phyloP scores from a whole-genome alignment of 192 early-diverging fungal genomes.

The Gryganskiella cystojenkinii region DNA sequence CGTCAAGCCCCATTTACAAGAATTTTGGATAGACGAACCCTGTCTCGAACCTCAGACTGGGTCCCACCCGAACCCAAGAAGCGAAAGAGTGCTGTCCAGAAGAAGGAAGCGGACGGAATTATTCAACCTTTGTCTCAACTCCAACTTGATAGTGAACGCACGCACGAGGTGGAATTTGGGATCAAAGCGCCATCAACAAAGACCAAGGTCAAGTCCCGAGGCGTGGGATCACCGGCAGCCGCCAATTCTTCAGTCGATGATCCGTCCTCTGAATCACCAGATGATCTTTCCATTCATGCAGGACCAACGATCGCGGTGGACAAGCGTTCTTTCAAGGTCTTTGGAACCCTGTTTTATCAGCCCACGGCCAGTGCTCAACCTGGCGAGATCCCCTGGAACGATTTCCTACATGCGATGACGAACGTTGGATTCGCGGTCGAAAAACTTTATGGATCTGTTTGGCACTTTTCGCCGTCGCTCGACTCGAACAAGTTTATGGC shows the following conservation, averaged over 20 bases:
- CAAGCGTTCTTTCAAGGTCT: constrained; percentile 27
- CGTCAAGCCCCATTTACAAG: no score
- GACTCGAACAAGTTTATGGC: no score
- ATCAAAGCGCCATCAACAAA: constrained; percentile 8
- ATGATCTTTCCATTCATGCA: no score
- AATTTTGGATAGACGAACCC: background rate
- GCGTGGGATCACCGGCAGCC: no score
- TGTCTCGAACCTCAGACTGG: background rate
- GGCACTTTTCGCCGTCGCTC: constrained; percentile 40
- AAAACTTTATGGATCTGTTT: constrained; percentile 41
- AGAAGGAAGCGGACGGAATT: background rate
- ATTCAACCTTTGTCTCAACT: no score
- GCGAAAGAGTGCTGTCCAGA: background rate
- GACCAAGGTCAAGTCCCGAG: constrained; percentile 43
- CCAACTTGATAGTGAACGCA: no score
- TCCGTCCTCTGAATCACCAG: no score
- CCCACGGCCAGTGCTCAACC: constrained; percentile 27
- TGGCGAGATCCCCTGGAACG: constrained; percentile 45
- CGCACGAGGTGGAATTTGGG: no score
- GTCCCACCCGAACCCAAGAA: background rate
- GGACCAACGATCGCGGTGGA: background rate
- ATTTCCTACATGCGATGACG: constrained; percentile 39
- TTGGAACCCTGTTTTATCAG: constrained; percentile 34
- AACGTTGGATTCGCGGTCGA: constrained; percentile 23
- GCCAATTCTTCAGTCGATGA: background rate